Conservation (phyloP, 2,329 filamentous ascomycete genomes). For the Dothistroma pini region DNA sequence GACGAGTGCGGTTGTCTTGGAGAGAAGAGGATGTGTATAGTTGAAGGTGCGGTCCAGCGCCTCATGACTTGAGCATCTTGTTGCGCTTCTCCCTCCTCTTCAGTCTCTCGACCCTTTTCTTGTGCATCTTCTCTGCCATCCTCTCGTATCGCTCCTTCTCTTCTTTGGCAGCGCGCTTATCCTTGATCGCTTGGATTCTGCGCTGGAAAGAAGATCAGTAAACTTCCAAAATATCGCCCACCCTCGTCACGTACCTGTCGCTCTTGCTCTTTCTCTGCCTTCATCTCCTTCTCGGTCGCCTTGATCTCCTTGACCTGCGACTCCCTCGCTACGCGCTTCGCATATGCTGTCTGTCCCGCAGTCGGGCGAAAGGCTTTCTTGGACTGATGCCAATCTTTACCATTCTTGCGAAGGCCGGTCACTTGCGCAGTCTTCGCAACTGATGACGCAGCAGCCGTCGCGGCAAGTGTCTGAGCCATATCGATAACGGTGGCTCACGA, state of each 20-base stretch:
- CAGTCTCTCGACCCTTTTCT: constrained; percentile 85
- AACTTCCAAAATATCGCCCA: not conserved
- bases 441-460: constrained; percentile 38
- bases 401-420: constrained; percentile 76
- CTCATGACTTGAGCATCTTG: constrained; percentile 60
- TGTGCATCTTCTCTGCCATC: constrained; percentile 97
- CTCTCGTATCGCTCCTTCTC: constrained; percentile 90
- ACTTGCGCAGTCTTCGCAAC: constrained; percentile 18
- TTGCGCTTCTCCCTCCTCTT: constrained; percentile 97
- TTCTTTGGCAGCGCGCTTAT: constrained; percentile 82
- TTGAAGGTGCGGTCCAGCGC: not conserved
- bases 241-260: constrained; percentile 61
- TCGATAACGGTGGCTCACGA: not conserved
- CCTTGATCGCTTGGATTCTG: constrained; percentile 74
- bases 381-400: constrained; percentile 87
- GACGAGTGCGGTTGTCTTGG: too few relatives aligned
- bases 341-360: constrained; percentile 73
- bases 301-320: constrained; percentile 72
- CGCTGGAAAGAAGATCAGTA: constrained; percentile 49
- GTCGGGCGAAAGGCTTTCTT: constrained; percentile 83
- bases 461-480: constrained; percentile 23
- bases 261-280: constrained; percentile 89
- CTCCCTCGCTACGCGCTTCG: constrained; percentile 68
- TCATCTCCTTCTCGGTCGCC: constrained; percentile 91
- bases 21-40: not conserved